Base-by-base conservation (phyloP, 2,329 filamentous ascomycete species). In the Talaromyces albobiverticillius region DNA sequence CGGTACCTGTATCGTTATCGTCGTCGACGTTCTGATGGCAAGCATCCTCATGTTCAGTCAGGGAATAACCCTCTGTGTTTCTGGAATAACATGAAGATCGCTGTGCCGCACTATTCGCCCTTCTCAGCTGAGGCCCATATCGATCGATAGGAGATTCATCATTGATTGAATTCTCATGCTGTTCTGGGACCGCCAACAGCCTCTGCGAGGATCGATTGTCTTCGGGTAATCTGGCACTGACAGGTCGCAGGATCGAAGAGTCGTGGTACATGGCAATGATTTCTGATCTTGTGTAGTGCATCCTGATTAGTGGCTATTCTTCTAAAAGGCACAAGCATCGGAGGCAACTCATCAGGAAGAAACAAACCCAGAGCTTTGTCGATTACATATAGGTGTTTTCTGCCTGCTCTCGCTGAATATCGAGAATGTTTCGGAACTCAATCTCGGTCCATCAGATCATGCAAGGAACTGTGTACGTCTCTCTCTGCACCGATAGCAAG, bases 41-140 rank as follows among this genome's bases (percentile, higher is more conserved):
- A 34, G 14, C 9, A 4, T 10, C 4, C 9, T 42, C 43, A 9
- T 47, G 25, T 14, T n/a, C 13, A 18, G 2, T n/a, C 13, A 38
- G 26, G 9, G 47, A 50, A 42, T 18, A 8, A 20, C 23, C 46
- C 8, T 42, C 18, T 10, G 29, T 38, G 2, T 46, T 26, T 18
- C 29, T 50, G 4, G 52, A 54, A n/a, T 50, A 54, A 23, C 38
- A 50, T 29, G 52, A 54, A 16, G 52, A 48, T 34, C 22, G n/a
- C 13, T 34, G 43, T 13, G 22, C 14, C 1, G 34, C 9, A 18
- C 10, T 45, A n/a, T 26, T 52, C 10, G 40, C 32, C 2, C 14
- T 36, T 34, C 46, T 20, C 40, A 38, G 41, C 14, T 18, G 32
- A 11, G 46, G 52, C 9, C 52, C 40, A 23, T 49, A 54, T 29